Base-by-base conservation (phyloP, 805 yeast genomes). In the Starmera caribaea region DNA sequence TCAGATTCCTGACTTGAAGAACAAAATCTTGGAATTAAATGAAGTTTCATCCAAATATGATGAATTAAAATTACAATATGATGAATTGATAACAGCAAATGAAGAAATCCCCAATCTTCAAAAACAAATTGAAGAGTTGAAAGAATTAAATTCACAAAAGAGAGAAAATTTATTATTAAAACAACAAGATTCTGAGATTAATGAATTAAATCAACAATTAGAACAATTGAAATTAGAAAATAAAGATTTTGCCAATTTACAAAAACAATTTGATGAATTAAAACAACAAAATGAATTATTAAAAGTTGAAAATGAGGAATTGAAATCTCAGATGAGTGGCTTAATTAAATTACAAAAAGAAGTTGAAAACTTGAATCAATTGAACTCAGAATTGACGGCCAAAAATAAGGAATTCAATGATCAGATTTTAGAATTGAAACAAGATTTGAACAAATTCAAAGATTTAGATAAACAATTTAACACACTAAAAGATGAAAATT, bases 381-480 rank as follows among this genome's bases (percentile, higher is more conserved):
- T 21, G 8, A 21, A 36, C 2, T n/a, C 17, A 16, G 31, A 34
- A 10, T 32, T 35, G 8, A 38, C 38, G 27, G 8, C 34, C 3
- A 24, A 44, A 13, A 32, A 48, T 3, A 38, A 39, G 4, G 42
- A 42, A 5, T 32, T 41, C 8, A 7, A 28, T 9, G 14, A 16
- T 8, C 24, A 27, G 8, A 5, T 21, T 5, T 21, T 9, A 21
- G 26, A 21, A 21, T 21, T 21, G 8, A 21, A 21, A 17, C 16
- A 27, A 42, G 44, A 39, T 37, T 40, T 35, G 13, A 42, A 42
- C 11, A 52, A 49, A 16, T 16, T 51, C 11, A 43, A 48, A 15
- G 46, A 34, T 11, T 37, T 45, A 24, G 48, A 47, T 30, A 54
- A 51, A 33, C 48, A 55, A 15, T 53, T 57, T 30, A 60, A 57